These are phyloP conservation scores for Spathaspora arborariae DNA, from an alignment of 805 yeast species.

Conservation along the genomic window DNA sequence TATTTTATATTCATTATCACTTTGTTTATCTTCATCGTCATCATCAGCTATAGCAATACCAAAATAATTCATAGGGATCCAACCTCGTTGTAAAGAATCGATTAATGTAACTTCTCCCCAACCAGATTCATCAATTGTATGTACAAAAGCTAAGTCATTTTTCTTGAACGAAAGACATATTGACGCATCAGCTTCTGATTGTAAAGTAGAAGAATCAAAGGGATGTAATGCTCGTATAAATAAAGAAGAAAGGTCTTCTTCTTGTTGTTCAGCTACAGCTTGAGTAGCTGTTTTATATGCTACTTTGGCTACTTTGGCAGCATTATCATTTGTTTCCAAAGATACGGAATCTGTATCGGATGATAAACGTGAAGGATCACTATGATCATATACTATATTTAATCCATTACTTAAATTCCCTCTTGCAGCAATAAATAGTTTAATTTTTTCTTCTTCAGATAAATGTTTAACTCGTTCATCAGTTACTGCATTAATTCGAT, in stretches of 20 bases:
- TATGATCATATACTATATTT: conserved; percentile 14
- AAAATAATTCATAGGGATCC: conserved; percentile 86
- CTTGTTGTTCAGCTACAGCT: conserved; percentile 18
- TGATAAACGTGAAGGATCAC: background rate
- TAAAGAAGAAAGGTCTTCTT: conserved; percentile 47
- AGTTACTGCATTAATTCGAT: conserved; percentile 14
- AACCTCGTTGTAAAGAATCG: conserved; percentile 62
- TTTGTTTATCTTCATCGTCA: conserved; percentile 26
- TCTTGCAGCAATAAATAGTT: conserved; percentile 12
- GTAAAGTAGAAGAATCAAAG: conserved; percentile 55
- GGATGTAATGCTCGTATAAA: conserved; percentile 58
- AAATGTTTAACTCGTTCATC: conserved; percentile 5
- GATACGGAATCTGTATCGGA: background rate
- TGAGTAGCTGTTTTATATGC: background rate
- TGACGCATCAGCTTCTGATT: conserved; percentile 62
- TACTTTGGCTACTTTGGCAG: background rate
- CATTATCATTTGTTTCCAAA: background rate
- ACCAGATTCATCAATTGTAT: conserved; percentile 74
- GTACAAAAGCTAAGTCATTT: conserved; percentile 72
- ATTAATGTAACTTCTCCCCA: conserved; percentile 84
- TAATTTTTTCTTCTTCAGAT: conserved; percentile 16
- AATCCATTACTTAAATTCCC: conserved; percentile 14
- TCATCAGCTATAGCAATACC: conserved; percentile 37
- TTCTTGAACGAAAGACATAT: conserved; percentile 71
- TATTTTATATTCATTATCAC: conserved; percentile 28